phyloP scores from a whole-genome alignment of 2,329 filamentous ascomycete genomes.

The Aspergillus sp. region DNA sequence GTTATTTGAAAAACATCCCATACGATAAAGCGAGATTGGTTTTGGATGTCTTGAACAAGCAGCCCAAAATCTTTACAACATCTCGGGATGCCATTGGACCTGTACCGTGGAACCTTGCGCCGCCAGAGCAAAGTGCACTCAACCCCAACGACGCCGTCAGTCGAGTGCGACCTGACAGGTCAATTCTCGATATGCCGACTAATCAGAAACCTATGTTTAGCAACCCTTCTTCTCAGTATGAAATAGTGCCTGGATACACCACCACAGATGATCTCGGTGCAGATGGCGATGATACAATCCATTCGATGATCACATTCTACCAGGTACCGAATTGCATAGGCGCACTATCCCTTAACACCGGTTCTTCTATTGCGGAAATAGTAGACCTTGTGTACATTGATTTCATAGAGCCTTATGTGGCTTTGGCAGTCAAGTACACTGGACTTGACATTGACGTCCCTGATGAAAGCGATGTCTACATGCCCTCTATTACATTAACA shows the following conservation, averaged over 20 bases:
- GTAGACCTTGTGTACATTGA: conserved; percentile 92
- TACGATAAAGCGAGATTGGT: conserved; percentile 73
- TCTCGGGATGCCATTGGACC: conserved; percentile 17
- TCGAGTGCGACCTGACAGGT: neutral
- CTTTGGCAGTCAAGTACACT: conserved; percentile 68
- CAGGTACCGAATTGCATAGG: conserved; percentile 81
- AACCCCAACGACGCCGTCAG: conserved; percentile 13
- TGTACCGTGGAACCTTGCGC: conserved; percentile 36
- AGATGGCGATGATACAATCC: conserved; percentile 89
- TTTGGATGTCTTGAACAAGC: conserved; percentile 58
- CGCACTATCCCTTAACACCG: conserved; percentile 53
- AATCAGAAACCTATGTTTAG: conserved; percentile 31
- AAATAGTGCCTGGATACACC: conserved; percentile 74
- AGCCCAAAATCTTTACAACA: conserved; percentile 50
- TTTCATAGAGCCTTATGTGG: conserved; percentile 81
- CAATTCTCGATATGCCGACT: conserved; percentile 1
- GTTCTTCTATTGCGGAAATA: conserved; percentile 58
- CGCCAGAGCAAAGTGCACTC: conserved; percentile 46
- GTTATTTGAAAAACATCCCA: conserved; percentile 76
- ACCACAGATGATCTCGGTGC: conserved; percentile 79
- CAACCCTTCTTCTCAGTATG: conserved; percentile 24
- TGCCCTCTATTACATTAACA: conserved; percentile 56
- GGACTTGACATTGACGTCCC: conserved; percentile 51
- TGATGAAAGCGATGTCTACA: conserved; percentile 52
- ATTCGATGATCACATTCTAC: conserved; percentile 73